Evolutionary conservation across 352 stramenopile genomes (phyloP), one percentile per base, ranked within the genome.

Genomic region (Phytophthora pini): DNA sequence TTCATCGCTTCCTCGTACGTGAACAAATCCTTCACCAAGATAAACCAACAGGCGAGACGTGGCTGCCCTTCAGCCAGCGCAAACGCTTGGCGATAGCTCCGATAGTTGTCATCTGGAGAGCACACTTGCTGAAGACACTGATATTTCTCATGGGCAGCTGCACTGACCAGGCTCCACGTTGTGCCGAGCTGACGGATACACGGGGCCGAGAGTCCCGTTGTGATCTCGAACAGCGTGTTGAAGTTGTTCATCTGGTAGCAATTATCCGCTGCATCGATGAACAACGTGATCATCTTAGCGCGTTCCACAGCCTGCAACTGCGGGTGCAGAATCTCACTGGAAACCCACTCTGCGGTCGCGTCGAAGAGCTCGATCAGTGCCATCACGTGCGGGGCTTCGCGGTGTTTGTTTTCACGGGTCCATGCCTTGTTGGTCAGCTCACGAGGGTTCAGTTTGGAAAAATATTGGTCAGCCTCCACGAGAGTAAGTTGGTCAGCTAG

Each of bases 231-330:
- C 9, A 94, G 63, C n/a, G 87, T 90, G 66, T 96, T 95, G 54
- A 96, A 96, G 74, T 94, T 96, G 74, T 94, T 93, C 72, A 96
- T 82, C 51, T 90, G 84, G 53, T 90, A 82, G 64, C 88, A 95
- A 24, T 87, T 84, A 40, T 95, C 85, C 0, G 83, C 88, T 17
- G 80, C 82, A 51, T 96, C 88, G 43, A 96, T 93, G 55, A 96
- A 96, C 10, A 94, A 72, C 52, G 81, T 80, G 54, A 96, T 88
- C 47, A 96, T 74, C 59, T 92, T 93, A 15, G 87, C 87, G 17
- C 88, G 87, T 56, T 95, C 84, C 6, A 82, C 79, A 0, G 87
- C 84, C 48, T 96, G 85, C 38, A 96, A 70, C 39, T 93, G 88
- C 0, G 88, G 88, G 55, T 96, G 88, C 13, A 96, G 44, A 53